phyloP scores from a whole-genome alignment of 441 rosid species.

The Macaranga tanarius region DNA sequence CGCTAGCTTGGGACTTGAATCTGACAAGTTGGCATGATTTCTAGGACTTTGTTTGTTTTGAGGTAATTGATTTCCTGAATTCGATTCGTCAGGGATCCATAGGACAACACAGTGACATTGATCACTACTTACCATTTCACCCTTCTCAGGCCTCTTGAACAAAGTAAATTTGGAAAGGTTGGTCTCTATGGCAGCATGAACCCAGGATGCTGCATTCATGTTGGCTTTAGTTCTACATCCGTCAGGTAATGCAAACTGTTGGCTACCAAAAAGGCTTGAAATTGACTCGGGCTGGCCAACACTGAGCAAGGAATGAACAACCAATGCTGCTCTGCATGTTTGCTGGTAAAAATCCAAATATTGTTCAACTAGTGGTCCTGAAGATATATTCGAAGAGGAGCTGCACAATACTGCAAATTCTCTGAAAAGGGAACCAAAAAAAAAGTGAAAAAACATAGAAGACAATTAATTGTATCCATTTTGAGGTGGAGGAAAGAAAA shows the following conservation, averaged over 20 bases:
- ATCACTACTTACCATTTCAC: constrained; percentile 17
- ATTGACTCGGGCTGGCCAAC: constrained; percentile 23
- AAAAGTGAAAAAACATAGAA: background rate
- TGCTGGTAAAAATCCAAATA: constrained; percentile 43
- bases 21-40: constrained; percentile 15
- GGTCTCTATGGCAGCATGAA: constrained; percentile 44
- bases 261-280: constrained; percentile 12
- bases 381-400: constrained; percentile 30
- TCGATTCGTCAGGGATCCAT: constrained; percentile 28
- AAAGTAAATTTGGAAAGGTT: constrained; percentile 41
- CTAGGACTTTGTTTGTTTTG: constrained; percentile 24
- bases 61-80: constrained; percentile 26
- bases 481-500: too few relatives aligned
- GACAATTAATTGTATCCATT: too few relatives aligned
- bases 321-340: constrained; percentile 29
- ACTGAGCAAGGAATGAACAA: constrained; percentile 30
- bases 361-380: constrained; percentile 34
- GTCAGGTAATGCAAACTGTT: constrained; percentile 4
- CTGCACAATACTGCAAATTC: constrained; percentile 39
- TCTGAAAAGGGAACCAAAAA: constrained; percentile 28
- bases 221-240: constrained; percentile 21
- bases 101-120: constrained; percentile 31
- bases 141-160: constrained; percentile 32
- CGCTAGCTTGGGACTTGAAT: constrained; percentile 16
- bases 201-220: constrained; percentile 43